Evolutionary conservation across 2,329 filamentous ascomycete genomes (phyloP), one percentile per base, ranked within the genome.

Genomic region (Monilinia polystroma): DNA sequence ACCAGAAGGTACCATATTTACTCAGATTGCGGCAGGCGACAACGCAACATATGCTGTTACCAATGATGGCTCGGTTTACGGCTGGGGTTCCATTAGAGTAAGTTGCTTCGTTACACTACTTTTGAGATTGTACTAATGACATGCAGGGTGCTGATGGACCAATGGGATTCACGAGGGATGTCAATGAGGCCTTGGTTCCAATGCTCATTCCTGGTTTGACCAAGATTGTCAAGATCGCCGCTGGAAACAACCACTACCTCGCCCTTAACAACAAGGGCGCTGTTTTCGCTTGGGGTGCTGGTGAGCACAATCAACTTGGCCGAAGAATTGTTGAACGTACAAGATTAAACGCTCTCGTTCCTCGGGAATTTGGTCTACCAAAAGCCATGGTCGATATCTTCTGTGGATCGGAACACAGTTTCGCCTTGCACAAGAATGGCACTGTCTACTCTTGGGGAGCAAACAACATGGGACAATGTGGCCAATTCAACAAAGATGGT

Each of bases 391-490:
- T 47, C 18, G 35, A 56, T 6, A 71, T 72, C 26, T 78, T 78
- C 5, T 79, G 81, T 68, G 92, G 92, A 58, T 85, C 88, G 11
- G 93, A 93, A 79, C 92, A 96, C 80, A 91, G 88, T 73, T 94
- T 96, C 73, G 90, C 89, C 60, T 84, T 92, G 63, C 84, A 85
- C 73, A 84, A 87, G 69, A 84, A 88, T 35, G 87, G 88, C 52
- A 83, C 84, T 35, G 89, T 94, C 41, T 95, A 87, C 79, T 86
- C 87, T 0, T 96, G 92, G 91, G 92, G 92, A 43, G 81, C 93
- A 52, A 96, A 96, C 83, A 93, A 90, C 79, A 95, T 91, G 78
- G 90, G 90, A 69, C 89, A 96, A 80, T 90, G 90, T 23, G 92
- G 90, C 45, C 83, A 88, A 67, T 81, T 82, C 20, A 62, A 47